Evolutionary conservation across 352 stramenopile species (phyloP).

Genomic region (Aphanomyces euteiches): DNA sequence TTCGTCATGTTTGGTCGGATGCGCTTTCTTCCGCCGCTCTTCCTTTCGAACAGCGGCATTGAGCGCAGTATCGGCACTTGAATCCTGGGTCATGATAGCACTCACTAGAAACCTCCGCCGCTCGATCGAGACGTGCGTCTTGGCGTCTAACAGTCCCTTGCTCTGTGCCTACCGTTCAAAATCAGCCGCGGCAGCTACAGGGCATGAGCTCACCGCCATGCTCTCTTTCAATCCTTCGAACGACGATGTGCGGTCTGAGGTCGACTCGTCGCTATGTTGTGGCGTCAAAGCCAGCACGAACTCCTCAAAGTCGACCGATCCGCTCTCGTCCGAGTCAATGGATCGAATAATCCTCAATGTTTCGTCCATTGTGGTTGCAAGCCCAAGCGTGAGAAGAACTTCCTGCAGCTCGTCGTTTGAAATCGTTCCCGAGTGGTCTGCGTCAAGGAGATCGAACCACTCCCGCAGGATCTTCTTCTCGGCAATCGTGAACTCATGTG

Average conservation of each 20-base stretch:
- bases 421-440: slow-evolving; percentile 65
- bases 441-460: slow-evolving; percentile 72
- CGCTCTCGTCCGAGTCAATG: slow-evolving; percentile 68
- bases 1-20: neutral
- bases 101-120: slow-evolving; percentile 64
- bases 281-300: slow-evolving; percentile 75
- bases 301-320: slow-evolving; percentile 72
- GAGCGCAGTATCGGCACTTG: slow-evolving; percentile 4
- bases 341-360: slow-evolving; percentile 55
- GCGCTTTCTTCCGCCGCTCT: neutral
- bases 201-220: slow-evolving; percentile 44
- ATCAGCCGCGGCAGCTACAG: neutral
- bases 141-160: slow-evolving; percentile 65
- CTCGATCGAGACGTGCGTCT: slow-evolving; percentile 76
- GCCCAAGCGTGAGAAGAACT: slow-evolving; percentile 73
- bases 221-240: slow-evolving; percentile 74
- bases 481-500: slow-evolving; percentile 61
- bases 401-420: slow-evolving; percentile 73
- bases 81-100: slow-evolving; percentile 45
- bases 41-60: neutral
- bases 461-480: slow-evolving; percentile 73
- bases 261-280: slow-evolving; percentile 36
- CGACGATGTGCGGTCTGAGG: slow-evolving; percentile 51
- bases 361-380: slow-evolving; percentile 61
- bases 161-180: slow-evolving; percentile 49